phyloP scores from a whole-genome alignment of 768 basidiomycete genomes.

The Russula earlei region DNA sequence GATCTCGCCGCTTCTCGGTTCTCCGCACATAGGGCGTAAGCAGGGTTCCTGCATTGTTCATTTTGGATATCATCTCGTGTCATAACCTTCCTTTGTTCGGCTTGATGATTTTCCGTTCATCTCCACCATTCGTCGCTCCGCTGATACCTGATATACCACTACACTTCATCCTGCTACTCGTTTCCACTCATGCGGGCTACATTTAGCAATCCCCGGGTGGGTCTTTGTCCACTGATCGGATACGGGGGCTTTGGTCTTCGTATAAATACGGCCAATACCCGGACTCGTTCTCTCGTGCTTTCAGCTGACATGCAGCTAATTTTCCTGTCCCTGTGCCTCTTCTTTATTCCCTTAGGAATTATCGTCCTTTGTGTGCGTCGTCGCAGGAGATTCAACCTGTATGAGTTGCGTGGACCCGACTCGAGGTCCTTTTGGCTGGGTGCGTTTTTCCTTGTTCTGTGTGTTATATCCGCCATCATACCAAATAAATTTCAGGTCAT shows the following conservation, averaged over 20 bases:
- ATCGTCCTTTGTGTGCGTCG: not conserved
- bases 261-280: not conserved
- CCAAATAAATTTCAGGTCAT: too few species aligned
- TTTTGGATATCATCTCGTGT: too few species aligned
- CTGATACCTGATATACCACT: not conserved
- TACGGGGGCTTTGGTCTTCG: not conserved
- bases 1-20: not conserved
- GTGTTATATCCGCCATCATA: too few species aligned
- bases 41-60: not conserved
- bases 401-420: not conserved
- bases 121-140: not conserved
- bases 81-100: not conserved
- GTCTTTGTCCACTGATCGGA: too few species aligned
- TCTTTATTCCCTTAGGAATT: not conserved
- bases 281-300: not conserved
- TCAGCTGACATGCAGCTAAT: not conserved
- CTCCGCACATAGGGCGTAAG: too few species aligned
- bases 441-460: not conserved
- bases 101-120: not conserved
- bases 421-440: conserved; percentile 10
- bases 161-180: too few species aligned
- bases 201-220: too few species aligned
- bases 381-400: not conserved
- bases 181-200: too few species aligned
- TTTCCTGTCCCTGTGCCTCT: not conserved